Conservation (phyloP, 2,329 filamentous ascomycete species). For the Neocatenulostroma microsporum region DNA sequence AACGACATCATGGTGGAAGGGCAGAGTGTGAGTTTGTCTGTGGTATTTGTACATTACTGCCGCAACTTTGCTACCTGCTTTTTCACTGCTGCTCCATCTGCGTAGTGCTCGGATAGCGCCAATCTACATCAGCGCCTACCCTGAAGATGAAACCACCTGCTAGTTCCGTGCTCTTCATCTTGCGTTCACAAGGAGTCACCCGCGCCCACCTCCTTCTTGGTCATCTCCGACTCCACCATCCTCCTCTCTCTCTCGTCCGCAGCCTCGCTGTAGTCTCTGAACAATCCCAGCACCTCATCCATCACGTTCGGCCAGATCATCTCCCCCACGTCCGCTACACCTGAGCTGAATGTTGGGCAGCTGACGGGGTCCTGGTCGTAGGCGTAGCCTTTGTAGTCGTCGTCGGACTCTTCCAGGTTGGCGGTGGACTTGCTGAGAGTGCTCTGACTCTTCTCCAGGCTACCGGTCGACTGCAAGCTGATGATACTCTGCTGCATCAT, state of each 20-base stretch:
- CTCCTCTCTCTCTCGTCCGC: not conserved
- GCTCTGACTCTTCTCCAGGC: not conserved
- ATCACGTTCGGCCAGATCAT: slow-evolving; percentile 10
- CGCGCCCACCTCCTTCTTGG: not conserved
- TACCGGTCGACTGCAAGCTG: not conserved
- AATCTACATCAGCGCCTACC: too few relatives aligned
- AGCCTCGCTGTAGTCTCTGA: slow-evolving; percentile 1
- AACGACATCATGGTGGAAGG: too few relatives aligned
- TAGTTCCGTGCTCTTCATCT: too few relatives aligned
- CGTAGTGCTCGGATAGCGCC: too few relatives aligned
- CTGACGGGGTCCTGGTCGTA: slow-evolving; percentile 6
- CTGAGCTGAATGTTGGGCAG: slow-evolving; percentile 11
- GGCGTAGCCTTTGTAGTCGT: not conserved
- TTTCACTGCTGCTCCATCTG: too few relatives aligned
- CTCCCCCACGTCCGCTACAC: slow-evolving; percentile 9
- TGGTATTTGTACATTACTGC: too few relatives aligned
- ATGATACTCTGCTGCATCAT: not conserved
- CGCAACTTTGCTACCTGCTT: too few relatives aligned
- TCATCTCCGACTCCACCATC: too few relatives aligned
- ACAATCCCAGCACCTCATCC: slow-evolving; percentile 10
- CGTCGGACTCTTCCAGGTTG: not conserved
- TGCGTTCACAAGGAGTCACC: not conserved
- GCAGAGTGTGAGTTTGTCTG: too few relatives aligned
- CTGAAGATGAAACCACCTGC: too few relatives aligned
- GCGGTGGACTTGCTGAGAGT: not conserved